phyloP scores from a whole-genome alignment of 2,329 filamentous ascomycete species.

The Colletotrichum kahawae region DNA sequence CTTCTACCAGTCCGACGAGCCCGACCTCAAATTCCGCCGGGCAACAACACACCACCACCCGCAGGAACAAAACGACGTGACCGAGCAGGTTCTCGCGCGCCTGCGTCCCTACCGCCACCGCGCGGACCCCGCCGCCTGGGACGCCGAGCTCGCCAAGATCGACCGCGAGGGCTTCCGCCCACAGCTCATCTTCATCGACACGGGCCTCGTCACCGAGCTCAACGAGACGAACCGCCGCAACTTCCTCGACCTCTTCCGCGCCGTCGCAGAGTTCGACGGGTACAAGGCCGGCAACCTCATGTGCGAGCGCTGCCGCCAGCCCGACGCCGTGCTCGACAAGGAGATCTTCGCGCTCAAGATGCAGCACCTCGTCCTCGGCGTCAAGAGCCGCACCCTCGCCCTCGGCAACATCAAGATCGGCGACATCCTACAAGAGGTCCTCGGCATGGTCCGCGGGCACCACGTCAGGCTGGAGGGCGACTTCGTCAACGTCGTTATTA shows the following conservation, averaged over 20 bases:
- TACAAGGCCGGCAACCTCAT: conserved; percentile 95
- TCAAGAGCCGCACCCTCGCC: conserved; percentile 90
- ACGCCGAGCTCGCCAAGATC: conserved; percentile 73
- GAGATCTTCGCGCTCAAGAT: conserved; percentile 95
- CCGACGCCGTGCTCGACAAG: conserved; percentile 84
- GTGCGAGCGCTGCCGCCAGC: conserved; percentile 93
- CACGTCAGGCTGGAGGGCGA: conserved; percentile 96
- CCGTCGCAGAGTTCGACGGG: conserved; percentile 94
- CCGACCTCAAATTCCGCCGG: conserved; percentile 57
- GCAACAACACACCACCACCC: conserved; percentile 35
- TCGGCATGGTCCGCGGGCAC: conserved; percentile 89
- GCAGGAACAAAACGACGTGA: conserved; percentile 72
- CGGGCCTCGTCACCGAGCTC: conserved; percentile 91
- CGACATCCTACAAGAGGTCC: conserved; percentile 88
- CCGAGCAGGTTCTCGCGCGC: conserved; percentile 82
- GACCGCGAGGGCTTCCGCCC: conserved; percentile 89
- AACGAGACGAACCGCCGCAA: conserved; percentile 86
- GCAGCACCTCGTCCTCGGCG: conserved; percentile 91
- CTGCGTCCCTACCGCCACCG: conserved; percentile 72
- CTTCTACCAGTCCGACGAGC: conserved; percentile 84
- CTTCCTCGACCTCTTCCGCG: conserved; percentile 94
- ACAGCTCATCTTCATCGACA: conserved; percentile 97
- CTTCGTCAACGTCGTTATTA: conserved; percentile 97
- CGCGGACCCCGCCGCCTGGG: conserved; percentile 74
- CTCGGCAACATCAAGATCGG: conserved; percentile 95